Conservation (phyloP, 2,329 filamentous ascomycete species). For the Atkinsonella hypoxylon region DNA sequence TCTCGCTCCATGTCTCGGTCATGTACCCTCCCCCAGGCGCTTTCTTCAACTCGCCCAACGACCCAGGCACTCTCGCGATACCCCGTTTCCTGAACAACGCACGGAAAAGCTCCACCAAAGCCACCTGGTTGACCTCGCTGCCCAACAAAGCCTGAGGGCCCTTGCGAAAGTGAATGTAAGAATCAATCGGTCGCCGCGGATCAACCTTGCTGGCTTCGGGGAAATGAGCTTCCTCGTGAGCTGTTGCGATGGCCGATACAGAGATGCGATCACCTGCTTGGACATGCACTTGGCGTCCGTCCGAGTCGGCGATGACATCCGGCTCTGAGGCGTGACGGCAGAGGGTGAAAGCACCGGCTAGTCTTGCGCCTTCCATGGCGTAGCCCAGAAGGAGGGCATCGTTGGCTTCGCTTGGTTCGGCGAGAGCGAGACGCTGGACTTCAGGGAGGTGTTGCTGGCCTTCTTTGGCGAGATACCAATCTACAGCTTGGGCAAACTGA, state of each 20-base stretch:
- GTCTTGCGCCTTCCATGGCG: slow-evolving; percentile 57
- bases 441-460: slow-evolving; percentile 44
- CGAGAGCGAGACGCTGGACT: slow-evolving; percentile 46
- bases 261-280: slow-evolving; percentile 48
- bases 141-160: slow-evolving; percentile 54
- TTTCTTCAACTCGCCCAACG: slow-evolving; percentile 57
- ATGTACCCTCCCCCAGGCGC: slow-evolving; percentile 48
- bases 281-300: slow-evolving; percentile 38
- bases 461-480: slow-evolving; percentile 55
- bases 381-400: slow-evolving; percentile 57
- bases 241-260: slow-evolving; percentile 46
- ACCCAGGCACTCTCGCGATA: slow-evolving; percentile 47
- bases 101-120: slow-evolving; percentile 56
- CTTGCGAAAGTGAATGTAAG: slow-evolving; percentile 52
- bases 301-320: slow-evolving; percentile 37
- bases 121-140: slow-evolving; percentile 45
- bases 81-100: slow-evolving; percentile 49
- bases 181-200: slow-evolving; percentile 48
- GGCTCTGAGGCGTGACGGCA: slow-evolving; percentile 41
- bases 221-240: slow-evolving; percentile 46
- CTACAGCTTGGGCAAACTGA: slow-evolving; percentile 58
- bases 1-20: slow-evolving; percentile 49
- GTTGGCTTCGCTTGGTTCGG: slow-evolving; percentile 40
- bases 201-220: slow-evolving; percentile 48
- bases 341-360: slow-evolving; percentile 50